Evolutionary conservation across 2,329 filamentous ascomycete genomes (phyloP), one percentile per base, ranked within the genome.

Genomic region (Ascosphaera pollenicola): DNA sequence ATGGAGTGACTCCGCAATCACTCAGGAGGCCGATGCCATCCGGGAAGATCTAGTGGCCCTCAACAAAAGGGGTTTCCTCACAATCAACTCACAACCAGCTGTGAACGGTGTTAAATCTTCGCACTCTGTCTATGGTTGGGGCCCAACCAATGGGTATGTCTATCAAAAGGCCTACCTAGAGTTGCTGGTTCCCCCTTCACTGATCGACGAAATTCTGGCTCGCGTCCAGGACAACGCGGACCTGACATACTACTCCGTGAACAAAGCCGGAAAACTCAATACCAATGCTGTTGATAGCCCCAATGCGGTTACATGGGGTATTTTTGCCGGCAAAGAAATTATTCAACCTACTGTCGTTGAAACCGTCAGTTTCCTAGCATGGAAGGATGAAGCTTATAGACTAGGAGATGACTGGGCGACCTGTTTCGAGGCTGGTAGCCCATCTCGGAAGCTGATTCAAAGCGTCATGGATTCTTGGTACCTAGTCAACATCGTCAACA

Each of bases 321-420:
- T 98, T 26, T 98, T 95, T 64, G 87, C 89, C 0, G 89, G 89
- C 42, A 92, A 95, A 57, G 89, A 98, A 59, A 94, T 98, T 53
- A 85, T 98, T n/a, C 89, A 98, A 58, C 89, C 89, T 11, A 98
- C 89, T n/a, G 94, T 98, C 50, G 89, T 98, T 39, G 89, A 98
- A 62, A 91, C 82, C 15, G 78, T 98, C 55, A 92, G 82, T 56
- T 98, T 98, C 69, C 65, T 98, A 40, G 89, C 89, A 2, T 98
- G 89, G 89, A 92, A 92, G 61, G 89, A 98, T 49, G 89, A 98
- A 60, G 91, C 92, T 13, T 98, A 84, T 65, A 74, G 81, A 44
- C 69, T 98, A 8, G 89, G 89, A 40, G 70, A 78, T 42, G 85
- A 98, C 53, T 98, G 89, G 89, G 81, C 82, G 17, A 81, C 82